These are phyloP conservation scores for Nemania sp. DNA, from an alignment of 2,329 filamentous ascomycete genomes.

Conservation along the genomic window DNA sequence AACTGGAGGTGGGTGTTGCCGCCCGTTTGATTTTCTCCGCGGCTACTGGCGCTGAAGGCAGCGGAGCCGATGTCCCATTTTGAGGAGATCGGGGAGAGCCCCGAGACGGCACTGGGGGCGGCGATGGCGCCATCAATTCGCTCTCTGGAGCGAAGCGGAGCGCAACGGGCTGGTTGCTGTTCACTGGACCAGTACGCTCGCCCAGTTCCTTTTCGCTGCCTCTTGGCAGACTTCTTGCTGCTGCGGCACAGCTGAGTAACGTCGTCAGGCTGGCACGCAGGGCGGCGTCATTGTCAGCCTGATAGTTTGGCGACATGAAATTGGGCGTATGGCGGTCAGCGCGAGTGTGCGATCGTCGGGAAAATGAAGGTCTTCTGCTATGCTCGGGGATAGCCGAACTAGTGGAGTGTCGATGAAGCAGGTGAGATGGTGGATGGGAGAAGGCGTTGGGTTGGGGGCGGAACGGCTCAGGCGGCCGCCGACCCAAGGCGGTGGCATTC, in stretches of 20 bases:
- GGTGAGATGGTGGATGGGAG: conserved; percentile 71
- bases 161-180: conserved; percentile 58
- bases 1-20: conserved; percentile 42
- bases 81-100: conserved; percentile 25
- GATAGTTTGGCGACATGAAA: conserved; percentile 73
- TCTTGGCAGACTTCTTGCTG: conserved; percentile 80
- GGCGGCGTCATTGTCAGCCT: conserved; percentile 90
- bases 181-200: conserved; percentile 48
- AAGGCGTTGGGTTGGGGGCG: conserved; percentile 92
- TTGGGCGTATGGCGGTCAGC: conserved; percentile 55
- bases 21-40: conserved; percentile 56
- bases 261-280: conserved; percentile 93
- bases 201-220: conserved; percentile 47
- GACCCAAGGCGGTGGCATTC: conserved; percentile 78
- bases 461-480: conserved; percentile 61
- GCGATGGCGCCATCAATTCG: conserved; percentile 53
- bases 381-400: conserved; percentile 54
- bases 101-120: conserved; percentile 30
- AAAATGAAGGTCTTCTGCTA: conserved; percentile 53
- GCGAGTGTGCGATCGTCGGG: conserved; percentile 52
- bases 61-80: conserved; percentile 13
- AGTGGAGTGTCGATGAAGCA: conserved; percentile 54
- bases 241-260: conserved; percentile 89
- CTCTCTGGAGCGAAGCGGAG: conserved; percentile 64
- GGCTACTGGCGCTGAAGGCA: conserved; percentile 29